Percentiles rank a stretch among this genome's conserved stretches.
phyloP scores from a whole-genome alignment of 306 rosid genomes.

The Gynostemma pentaphyllum region DNA sequence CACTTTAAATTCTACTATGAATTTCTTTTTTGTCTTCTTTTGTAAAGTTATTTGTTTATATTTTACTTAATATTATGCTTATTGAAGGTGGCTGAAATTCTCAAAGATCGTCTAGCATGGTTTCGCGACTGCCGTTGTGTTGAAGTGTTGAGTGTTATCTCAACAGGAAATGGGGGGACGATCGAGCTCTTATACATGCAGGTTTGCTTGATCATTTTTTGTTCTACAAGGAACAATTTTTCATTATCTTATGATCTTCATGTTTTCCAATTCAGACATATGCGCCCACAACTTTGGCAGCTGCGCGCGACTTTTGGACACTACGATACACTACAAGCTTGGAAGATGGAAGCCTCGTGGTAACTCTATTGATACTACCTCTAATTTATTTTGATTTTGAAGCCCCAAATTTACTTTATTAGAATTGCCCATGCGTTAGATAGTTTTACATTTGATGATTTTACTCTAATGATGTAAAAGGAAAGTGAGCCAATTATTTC shows the following conservation, averaged over 20 bases:
- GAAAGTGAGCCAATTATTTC: not conserved
- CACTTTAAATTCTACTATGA: not conserved
- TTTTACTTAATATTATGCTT: not conserved
- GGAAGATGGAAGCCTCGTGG: slow-evolving; percentile 99
- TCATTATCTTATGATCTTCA: not conserved
- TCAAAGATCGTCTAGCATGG: slow-evolving; percentile 88
- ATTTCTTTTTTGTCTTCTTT: not conserved
- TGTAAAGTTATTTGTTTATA: not conserved
- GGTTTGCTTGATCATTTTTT: slow-evolving; percentile 26
- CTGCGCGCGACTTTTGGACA: slow-evolving; percentile 94
- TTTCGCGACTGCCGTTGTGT: slow-evolving; percentile 84
- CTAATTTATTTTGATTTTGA: no score
- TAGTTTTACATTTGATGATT: not conserved
- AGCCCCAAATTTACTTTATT: no score
- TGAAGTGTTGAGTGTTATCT: slow-evolving; percentile 60
- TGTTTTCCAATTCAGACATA: slow-evolving; percentile 35
- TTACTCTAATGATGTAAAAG: not conserved
- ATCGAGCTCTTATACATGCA: slow-evolving; percentile 91
- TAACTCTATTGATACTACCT: slow-evolving; percentile 4
- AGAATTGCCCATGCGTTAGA: not conserved
- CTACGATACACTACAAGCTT: slow-evolving; percentile 70
- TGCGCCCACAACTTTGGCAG: slow-evolving; percentile 93
- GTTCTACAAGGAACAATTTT: not conserved
- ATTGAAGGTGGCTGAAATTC: slow-evolving; percentile 75
- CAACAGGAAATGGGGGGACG: slow-evolving; percentile 77